A percentile compares a stretch with the other conserved stretches of the same genome.
phyloP scores from a whole-genome alignment of 768 basidiomycete genomes.

The Megacollybia marginata region DNA sequence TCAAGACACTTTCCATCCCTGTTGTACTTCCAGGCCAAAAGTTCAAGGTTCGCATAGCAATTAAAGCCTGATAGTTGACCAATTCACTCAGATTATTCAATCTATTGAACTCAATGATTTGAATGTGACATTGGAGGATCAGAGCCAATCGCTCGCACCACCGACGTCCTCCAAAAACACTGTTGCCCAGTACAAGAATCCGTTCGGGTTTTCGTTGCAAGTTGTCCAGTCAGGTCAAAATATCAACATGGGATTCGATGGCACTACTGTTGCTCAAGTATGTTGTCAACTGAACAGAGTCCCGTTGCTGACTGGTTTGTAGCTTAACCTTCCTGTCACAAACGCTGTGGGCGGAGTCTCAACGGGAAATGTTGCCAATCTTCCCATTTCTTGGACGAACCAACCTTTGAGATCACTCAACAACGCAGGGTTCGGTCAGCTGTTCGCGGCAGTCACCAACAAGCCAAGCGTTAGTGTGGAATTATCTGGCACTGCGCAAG shows the following conservation, averaged over 20 bases:
- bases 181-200: slow-evolving; percentile 58
- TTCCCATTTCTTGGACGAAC: slow-evolving; percentile 50
- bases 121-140: slow-evolving; percentile 40
- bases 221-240: slow-evolving; percentile 49
- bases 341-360: slow-evolving; percentile 54
- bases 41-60: slow-evolving; percentile 30
- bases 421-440: slow-evolving; percentile 41
- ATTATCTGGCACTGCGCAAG: slow-evolving; percentile 50
- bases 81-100: slow-evolving; percentile 43
- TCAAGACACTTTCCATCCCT: slow-evolving; percentile 53
- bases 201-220: slow-evolving; percentile 70
- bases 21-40: slow-evolving; percentile 59
- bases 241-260: slow-evolving; percentile 41
- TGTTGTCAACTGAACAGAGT: slow-evolving; percentile 4
- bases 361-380: slow-evolving; percentile 58
- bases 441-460: slow-evolving; percentile 58
- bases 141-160: slow-evolving; percentile 51
- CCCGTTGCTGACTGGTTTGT: not conserved
- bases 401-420: slow-evolving; percentile 50
- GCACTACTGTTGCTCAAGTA: slow-evolving; percentile 48
- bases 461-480: slow-evolving; percentile 33
- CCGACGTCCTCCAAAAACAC: slow-evolving; percentile 50
- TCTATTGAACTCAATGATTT: slow-evolving; percentile 55
- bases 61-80: not conserved
- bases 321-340: slow-evolving; percentile 46